Conservation (phyloP, 1,284 basidiomycete species). For the Golubevia pallescens region DNA sequence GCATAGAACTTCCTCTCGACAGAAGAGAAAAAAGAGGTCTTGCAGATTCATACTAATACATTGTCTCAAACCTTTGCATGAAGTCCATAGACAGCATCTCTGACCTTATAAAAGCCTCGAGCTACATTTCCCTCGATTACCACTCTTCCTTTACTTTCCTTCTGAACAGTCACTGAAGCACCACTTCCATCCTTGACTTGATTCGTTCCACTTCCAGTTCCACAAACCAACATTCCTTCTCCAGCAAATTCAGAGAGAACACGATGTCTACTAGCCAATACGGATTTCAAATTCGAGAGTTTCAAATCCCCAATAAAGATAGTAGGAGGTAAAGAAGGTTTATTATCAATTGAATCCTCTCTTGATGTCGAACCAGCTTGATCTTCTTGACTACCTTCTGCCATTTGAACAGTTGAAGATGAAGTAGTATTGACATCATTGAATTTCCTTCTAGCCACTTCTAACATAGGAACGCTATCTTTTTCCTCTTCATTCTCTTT, state of each 20-base stretch:
- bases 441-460: too few species aligned
- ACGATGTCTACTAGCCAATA: constrained; percentile 21
- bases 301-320: constrained; percentile 61
- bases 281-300: constrained; percentile 47
- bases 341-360: neutral
- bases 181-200: neutral
- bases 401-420: too few species aligned
- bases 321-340: constrained; percentile 20
- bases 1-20: too few species aligned
- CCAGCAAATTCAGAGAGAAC: constrained; percentile 62
- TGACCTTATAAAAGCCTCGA: constrained; percentile 27
- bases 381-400: too few species aligned
- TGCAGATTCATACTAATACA: too few species aligned
- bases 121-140: constrained; percentile 58
- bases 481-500: too few species aligned
- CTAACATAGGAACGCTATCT: too few species aligned
- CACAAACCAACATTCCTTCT: constrained; percentile 58
- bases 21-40: too few species aligned
- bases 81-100: constrained; percentile 44
- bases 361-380: too few species aligned
- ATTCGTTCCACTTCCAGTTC: constrained; percentile 16
- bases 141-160: constrained; percentile 38
- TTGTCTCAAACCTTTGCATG: constrained; percentile 13
- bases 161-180: constrained; percentile 41
- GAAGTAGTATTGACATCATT: too few species aligned